Percentiles rank a stretch among this genome's conserved stretches.
Evolutionary conservation across 176 grass and related monocot genomes (phyloP).

Genomic region (Saccharum spontaneum): DNA sequence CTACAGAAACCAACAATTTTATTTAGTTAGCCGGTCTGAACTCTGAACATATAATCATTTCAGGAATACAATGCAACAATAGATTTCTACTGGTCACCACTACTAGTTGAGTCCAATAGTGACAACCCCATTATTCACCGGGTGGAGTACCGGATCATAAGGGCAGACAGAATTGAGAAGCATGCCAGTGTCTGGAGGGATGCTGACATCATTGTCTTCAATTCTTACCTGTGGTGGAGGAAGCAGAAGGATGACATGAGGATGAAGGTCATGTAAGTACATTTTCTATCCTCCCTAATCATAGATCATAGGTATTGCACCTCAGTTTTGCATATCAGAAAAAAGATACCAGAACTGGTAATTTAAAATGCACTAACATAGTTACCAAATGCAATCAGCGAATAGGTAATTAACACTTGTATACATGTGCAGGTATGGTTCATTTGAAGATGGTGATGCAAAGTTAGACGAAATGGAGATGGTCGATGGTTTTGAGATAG

Average conservation of each 20-base stretch:
- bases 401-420: background rate
- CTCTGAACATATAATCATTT: background rate
- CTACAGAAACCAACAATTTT: background rate
- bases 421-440: slow-evolving; percentile 51
- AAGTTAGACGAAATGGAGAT: slow-evolving; percentile 72
- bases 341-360: background rate
- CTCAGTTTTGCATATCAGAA: background rate
- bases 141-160: slow-evolving; percentile 71
- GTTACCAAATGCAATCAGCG: background rate
- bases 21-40: background rate
- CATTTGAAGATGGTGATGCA: slow-evolving; percentile 67
- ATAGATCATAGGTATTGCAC: background rate
- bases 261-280: slow-evolving; percentile 62
- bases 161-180: slow-evolving; percentile 59
- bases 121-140: slow-evolving; percentile 80
- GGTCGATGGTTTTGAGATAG: slow-evolving; percentile 70
- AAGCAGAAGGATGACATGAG: slow-evolving; percentile 68
- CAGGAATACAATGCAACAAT: slow-evolving; percentile 82
- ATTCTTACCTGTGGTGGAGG: slow-evolving; percentile 97
- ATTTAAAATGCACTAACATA: background rate
- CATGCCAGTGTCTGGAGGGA: slow-evolving; percentile 71
- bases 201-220: slow-evolving; percentile 82
- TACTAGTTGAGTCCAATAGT: slow-evolving; percentile 83
- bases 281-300: background rate
- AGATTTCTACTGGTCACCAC: slow-evolving; percentile 94